Evolutionary conservation across 2,329 filamentous ascomycete genomes (phyloP).

Genomic region (Stemphylium beticola): DNA sequence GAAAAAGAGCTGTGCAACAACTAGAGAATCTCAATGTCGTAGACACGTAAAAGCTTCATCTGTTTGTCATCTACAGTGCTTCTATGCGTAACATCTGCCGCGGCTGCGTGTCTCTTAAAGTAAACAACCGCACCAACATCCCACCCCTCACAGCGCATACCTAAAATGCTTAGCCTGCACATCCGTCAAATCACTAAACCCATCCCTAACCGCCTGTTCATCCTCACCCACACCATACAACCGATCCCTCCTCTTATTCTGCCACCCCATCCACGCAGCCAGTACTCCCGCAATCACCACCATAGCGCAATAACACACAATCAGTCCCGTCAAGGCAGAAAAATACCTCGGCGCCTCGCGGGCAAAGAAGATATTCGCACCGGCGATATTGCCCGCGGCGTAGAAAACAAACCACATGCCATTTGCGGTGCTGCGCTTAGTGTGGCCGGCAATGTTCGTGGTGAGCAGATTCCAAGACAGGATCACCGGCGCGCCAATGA

Average conservation of each 20-base stretch:
- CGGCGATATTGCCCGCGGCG: slow-evolving; percentile 57
- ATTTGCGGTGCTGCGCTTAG: slow-evolving; percentile 58
- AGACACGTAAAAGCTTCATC: neutral
- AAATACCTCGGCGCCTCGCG: slow-evolving; percentile 54
- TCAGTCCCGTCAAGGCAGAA: slow-evolving; percentile 53
- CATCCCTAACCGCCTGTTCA: slow-evolving; percentile 41
- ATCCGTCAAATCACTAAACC: slow-evolving; percentile 47
- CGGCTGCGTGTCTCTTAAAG: neutral
- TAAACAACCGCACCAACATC: neutral
- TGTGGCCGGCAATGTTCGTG: slow-evolving; percentile 56
- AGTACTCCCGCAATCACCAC: slow-evolving; percentile 42
- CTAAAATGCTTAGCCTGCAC: slow-evolving; percentile 41
- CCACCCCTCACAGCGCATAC: slow-evolving; percentile 36
- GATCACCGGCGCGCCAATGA: slow-evolving; percentile 59
- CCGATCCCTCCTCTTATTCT: slow-evolving; percentile 41
- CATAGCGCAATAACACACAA: slow-evolving; percentile 54
- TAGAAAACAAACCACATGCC: slow-evolving; percentile 59
- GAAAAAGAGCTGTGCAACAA: neutral
- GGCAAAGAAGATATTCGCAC: slow-evolving; percentile 56
- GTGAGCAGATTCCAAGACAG: slow-evolving; percentile 59
- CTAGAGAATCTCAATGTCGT: neutral
- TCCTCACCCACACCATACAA: slow-evolving; percentile 36
- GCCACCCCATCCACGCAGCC: slow-evolving; percentile 40
- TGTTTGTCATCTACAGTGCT: too few species aligned
- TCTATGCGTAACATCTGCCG: too few species aligned